Conservation (phyloP, 768 basidiomycete genomes). For the Panus rudis region DNA sequence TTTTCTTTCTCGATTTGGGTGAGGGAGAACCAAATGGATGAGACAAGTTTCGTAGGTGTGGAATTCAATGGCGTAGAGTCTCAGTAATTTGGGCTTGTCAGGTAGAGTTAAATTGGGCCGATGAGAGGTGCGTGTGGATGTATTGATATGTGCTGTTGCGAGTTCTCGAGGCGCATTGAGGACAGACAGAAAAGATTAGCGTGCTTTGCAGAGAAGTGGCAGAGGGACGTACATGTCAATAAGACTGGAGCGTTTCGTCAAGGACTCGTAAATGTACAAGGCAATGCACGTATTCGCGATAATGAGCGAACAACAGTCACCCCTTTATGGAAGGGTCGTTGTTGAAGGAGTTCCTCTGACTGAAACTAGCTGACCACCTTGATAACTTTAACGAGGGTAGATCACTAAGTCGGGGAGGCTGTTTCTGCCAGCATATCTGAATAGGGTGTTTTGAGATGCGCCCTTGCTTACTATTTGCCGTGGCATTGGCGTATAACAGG, state of each 20-base stretch:
- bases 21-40: conserved; percentile 67
- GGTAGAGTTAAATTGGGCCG: conserved; percentile 54
- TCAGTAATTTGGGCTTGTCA: conserved; percentile 51
- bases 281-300: too few relatives aligned
- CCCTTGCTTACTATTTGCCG: too few relatives aligned
- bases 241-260: conserved; percentile 63
- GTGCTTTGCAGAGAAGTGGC: not conserved
- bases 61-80: conserved; percentile 49
- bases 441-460: too few relatives aligned
- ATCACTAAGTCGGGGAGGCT: too few relatives aligned
- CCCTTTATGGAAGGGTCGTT: too few relatives aligned
- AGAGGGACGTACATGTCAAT: conserved; percentile 57
- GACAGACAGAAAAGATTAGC: not conserved
- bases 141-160: conserved; percentile 53
- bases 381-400: too few relatives aligned
- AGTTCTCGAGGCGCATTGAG: not conserved
- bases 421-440: too few relatives aligned
- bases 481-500: too few relatives aligned
- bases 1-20: conserved; percentile 53
- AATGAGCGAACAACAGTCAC: too few relatives aligned
- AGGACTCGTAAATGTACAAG: too few relatives aligned
- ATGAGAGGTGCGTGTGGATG: conserved; percentile 50
- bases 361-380: too few relatives aligned
- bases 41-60: conserved; percentile 49
- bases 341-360: too few relatives aligned